Evolutionary conservation across 352 stramenopile species (phyloP).

Genomic region (Saprolegnia parasitica): DNA sequence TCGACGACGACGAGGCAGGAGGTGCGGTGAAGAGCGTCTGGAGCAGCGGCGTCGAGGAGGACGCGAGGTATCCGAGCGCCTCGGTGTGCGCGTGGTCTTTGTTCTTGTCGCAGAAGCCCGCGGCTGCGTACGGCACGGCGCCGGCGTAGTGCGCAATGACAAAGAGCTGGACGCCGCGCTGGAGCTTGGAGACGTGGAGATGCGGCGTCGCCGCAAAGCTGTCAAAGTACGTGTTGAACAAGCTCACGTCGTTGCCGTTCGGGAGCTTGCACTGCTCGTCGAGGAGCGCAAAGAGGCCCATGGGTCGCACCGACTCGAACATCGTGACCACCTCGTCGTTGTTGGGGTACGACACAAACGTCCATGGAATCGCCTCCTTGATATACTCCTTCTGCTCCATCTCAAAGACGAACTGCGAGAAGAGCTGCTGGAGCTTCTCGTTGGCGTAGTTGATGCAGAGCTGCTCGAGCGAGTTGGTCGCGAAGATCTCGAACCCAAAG

Average conservation of each 20-base stretch:
- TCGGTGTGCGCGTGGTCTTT: slow-evolving; percentile 35
- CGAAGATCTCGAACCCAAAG: slow-evolving; percentile 49
- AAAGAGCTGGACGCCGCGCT: slow-evolving; percentile 20
- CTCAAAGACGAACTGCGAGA: slow-evolving; percentile 36
- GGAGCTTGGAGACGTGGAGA: slow-evolving; percentile 14
- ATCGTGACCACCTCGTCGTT: slow-evolving; percentile 40
- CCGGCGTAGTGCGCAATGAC: slow-evolving; percentile 28
- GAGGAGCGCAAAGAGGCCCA: slow-evolving; percentile 33
- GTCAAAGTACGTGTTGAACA: slow-evolving; percentile 28
- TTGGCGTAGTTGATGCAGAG: slow-evolving; percentile 40
- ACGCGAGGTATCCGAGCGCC: slow-evolving; percentile 2
- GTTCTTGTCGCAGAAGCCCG: slow-evolving; percentile 33
- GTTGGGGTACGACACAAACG: slow-evolving; percentile 30
- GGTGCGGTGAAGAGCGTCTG: slow-evolving; percentile 52
- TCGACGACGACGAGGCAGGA: background rate
- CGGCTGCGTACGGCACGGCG: slow-evolving; percentile 13
- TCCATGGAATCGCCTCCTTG: slow-evolving; percentile 29
- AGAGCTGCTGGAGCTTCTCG: slow-evolving; percentile 36
- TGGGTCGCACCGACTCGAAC: slow-evolving; percentile 52
- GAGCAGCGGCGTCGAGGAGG: slow-evolving; percentile 1
- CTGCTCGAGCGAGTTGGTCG: slow-evolving; percentile 36
- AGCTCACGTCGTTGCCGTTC: slow-evolving; percentile 30
- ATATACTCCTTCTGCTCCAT: slow-evolving; percentile 31
- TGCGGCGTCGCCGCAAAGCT: slow-evolving; percentile 46
- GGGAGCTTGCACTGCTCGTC: slow-evolving; percentile 41